phyloP scores from a whole-genome alignment of 1,284 basidiomycete genomes.

The Microbotryum scabiosae region DNA sequence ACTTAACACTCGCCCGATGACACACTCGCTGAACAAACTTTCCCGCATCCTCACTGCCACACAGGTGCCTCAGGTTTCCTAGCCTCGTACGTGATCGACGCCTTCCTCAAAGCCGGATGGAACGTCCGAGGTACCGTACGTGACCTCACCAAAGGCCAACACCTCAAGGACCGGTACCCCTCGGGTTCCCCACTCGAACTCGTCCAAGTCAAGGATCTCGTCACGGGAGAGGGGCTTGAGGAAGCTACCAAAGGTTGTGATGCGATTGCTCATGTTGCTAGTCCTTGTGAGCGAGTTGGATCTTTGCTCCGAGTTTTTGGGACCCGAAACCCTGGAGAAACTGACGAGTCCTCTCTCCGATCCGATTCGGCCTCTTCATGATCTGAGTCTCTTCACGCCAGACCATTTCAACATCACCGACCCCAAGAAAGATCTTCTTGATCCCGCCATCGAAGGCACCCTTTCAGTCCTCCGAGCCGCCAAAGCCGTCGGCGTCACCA shows the following conservation, averaged over 20 bases:
- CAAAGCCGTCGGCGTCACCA: constrained; percentile 32
- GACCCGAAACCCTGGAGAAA: constrained; percentile 2
- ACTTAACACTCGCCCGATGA: not conserved
- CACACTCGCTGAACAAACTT: not conserved
- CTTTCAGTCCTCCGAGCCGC: constrained; percentile 33
- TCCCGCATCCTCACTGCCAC: not conserved
- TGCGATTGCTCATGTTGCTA: constrained; percentile 31
- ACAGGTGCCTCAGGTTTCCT: constrained; percentile 25
- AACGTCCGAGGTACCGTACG: constrained; percentile 30
- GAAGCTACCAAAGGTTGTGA: constrained; percentile 36
- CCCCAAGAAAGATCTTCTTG: constrained; percentile 37
- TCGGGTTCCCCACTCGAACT: constrained; percentile 17
- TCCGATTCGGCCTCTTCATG: not conserved
- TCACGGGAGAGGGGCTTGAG: constrained; percentile 35
- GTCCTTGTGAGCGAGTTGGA: constrained; percentile 29
- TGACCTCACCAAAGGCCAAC: constrained; percentile 8
- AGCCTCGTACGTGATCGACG: constrained; percentile 24
- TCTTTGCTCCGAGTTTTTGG: constrained; percentile 17
- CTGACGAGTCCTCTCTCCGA: not conserved
- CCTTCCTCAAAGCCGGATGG: constrained; percentile 25
- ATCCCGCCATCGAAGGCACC: constrained; percentile 40
- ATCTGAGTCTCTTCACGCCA: not conserved
- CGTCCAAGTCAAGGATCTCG: constrained; percentile 37
- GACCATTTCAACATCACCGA: constrained; percentile 34
- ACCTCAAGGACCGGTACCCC: constrained; percentile 17